Evolutionary conservation across 257 asterid genomes (phyloP), one percentile per base, ranked within the genome.

Genomic region (Hygrophila difformis): DNA sequence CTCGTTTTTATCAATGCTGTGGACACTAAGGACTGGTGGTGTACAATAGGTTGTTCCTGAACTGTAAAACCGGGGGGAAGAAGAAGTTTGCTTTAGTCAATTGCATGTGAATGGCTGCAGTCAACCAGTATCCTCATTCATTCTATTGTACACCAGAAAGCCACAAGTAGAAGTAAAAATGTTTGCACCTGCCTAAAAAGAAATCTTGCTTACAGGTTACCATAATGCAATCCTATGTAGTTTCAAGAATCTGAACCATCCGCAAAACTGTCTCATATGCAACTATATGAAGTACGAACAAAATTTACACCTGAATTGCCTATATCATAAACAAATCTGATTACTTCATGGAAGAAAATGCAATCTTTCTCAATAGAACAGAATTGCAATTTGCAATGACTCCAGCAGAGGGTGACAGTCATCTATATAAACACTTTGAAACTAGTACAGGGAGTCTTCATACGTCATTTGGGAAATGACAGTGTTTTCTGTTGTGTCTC

Each of bases 51-150:
- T 17, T 45, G 58, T 56, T 67, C 46, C 69, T 47, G 77, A 62
- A 57, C 83, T 84, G 73, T 37, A 49, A 62, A 15, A 44, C n/a
- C n/a, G n/a, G n/a, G n/a, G n/a, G n/a, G n/a, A 51, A 41, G 5
- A 40, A 56, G 21, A 21, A 33, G 40, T 23, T 49, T 7, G 19
- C 13, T 9, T 35, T 38, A 39, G 67, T 22, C 12, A 29, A 43
- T 33, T 19, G 15, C 10, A 33, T 6, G 1, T 33, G 6, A 5
- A 33, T 5, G 37, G 6, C 3, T 1, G 37, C 12, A 5, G 10
- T 33, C 37, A 33, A 9, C 60, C 35, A 28, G 54, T 16, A 16
- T 18, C 39, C 34, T 13, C 36, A 8, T 15, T 47, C 33, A 24
- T 36, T 9, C 19, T 20, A 16, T 12, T 23, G 44, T 12, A 20